Evolutionary conservation across 2,329 filamentous ascomycete species (phyloP), one percentile per base, ranked within the genome.

Genomic region (Hypoxylon sp.): DNA sequence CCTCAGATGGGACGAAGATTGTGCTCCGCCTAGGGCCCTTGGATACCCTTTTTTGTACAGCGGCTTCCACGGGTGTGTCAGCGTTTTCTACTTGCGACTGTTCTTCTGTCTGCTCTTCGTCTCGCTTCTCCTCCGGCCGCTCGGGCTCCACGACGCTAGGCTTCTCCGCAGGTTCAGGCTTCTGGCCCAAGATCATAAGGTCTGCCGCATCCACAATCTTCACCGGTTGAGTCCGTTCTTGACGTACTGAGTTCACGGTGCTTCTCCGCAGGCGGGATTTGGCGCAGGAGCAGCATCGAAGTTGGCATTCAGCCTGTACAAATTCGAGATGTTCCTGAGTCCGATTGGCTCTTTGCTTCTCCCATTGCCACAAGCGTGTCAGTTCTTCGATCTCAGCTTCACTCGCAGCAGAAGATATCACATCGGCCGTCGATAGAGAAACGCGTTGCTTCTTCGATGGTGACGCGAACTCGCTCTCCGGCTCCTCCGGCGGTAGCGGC

Each of bases 291-390:
- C 91, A 93, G 77, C 85, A 88, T 48, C 85, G 84, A 68, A 93
- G 84, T 51, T 87, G 84, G 75, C 90, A 93, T 76, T 95, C 91
- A 57, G 91, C 85, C 73, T 92, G 87, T 75, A 94, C 82, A 77
- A 93, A 94, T 30, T 93, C 90, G 49, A 93, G 83, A 73, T 91
- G 87, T 64, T 93, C 91, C 67, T 90, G 83, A 0, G 91, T 90
- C 6, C 90, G 85, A 66, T 91, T 84, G 8, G 91, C 89, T 57
- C 89, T 83, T 73, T 87, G 85, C 79, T 85, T 74, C 72, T 87
- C 86, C 84, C 85, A 88, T 60, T 84, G 80, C 73, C 85, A 81
- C 56, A 85, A 78, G 4, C 79, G 79, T 0, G 79, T 80, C 40
- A 88, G 78, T 70, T 88, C 84, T 45, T 88, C 85, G 32, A 88